Conservation (phyloP, 2,329 filamentous ascomycete species). For the Myriosclerotinia duriaeana region DNA sequence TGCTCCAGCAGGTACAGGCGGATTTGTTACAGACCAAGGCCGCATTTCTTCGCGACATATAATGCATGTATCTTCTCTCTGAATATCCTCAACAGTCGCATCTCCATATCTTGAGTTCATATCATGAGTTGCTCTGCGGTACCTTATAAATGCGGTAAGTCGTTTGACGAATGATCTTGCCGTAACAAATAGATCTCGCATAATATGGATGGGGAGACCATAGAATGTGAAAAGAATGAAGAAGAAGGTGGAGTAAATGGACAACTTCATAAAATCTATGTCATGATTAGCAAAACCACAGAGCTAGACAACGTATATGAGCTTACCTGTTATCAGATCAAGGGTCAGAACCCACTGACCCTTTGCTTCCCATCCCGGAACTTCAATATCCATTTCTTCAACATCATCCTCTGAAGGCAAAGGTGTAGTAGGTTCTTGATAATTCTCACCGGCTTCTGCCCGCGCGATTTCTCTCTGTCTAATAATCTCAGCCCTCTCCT, state of each 20-base stretch:
- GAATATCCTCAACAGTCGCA: conserved; percentile 81
- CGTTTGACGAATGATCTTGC: conserved; percentile 87
- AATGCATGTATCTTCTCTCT: conserved; percentile 89
- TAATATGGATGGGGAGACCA: conserved; percentile 92
- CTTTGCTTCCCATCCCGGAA: conserved; percentile 95
- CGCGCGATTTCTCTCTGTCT: conserved; percentile 42
- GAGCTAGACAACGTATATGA: neutral
- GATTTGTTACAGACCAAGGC: conserved; percentile 61
- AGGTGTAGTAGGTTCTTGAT: conserved; percentile 42
- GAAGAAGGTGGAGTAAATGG: conserved; percentile 90
- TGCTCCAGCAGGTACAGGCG: conserved; percentile 44
- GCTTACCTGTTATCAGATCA: conserved; percentile 75
- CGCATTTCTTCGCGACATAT: conserved; percentile 97
- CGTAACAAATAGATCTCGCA: conserved; percentile 92
- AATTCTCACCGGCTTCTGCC: conserved; percentile 36
- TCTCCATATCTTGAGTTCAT: conserved; percentile 92
- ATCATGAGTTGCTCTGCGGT: conserved; percentile 85
- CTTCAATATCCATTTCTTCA: conserved; percentile 91
- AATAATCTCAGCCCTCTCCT: conserved; percentile 54
- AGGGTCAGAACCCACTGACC: conserved; percentile 88
- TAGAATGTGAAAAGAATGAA: conserved; percentile 91
- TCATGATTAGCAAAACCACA: conserved; percentile 22
- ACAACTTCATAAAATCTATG: conserved; percentile 85
- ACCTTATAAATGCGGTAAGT: conserved; percentile 83
- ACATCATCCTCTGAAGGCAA: conserved; percentile 70